These are phyloP conservation scores for Nitzschia palea DNA, from an alignment of 108 stramenopile genomes.

Conservation along the genomic window DNA sequence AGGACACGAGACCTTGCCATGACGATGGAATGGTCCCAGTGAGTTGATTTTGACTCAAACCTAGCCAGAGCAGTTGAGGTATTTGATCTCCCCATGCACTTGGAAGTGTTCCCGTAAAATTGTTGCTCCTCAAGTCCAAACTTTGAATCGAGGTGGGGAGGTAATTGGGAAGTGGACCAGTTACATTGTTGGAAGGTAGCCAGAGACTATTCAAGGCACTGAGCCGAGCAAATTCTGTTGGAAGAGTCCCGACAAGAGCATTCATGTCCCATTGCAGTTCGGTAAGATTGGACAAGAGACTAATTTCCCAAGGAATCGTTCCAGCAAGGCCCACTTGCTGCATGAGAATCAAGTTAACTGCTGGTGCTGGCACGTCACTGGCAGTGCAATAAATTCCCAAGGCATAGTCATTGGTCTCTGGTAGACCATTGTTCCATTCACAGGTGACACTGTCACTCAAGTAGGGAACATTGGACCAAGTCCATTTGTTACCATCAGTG, in stretches of 20 bases:
- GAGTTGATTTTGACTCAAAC: not conserved
- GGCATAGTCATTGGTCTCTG: not conserved
- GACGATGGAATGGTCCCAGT: not conserved
- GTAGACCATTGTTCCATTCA: not conserved
- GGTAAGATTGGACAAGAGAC: not conserved
- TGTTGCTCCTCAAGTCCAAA: conserved; percentile 1
- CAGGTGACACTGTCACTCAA: not conserved
- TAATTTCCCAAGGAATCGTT: conserved; percentile 13
- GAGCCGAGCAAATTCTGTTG: conserved; percentile 4
- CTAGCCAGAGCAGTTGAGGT: not conserved
- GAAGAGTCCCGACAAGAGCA: conserved; percentile 18
- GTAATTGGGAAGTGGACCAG: not conserved
- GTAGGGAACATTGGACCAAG: not conserved
- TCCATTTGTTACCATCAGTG: not conserved
- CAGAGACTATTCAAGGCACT: not conserved
- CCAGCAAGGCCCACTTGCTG: not conserved
- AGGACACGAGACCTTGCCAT: not conserved
- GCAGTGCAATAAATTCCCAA: not conserved
- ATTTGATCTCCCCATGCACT: not conserved
- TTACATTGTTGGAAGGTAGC: not conserved
- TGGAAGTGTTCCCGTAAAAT: conserved; percentile 16
- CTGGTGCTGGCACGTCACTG: not conserved
- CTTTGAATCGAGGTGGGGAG: not conserved
- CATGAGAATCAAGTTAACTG: not conserved
- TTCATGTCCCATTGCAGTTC: conserved; percentile 24